These are phyloP conservation scores for Trichoderma koningiopsis DNA, from an alignment of 2,329 filamentous ascomycete species.

Conservation along the genomic window DNA sequence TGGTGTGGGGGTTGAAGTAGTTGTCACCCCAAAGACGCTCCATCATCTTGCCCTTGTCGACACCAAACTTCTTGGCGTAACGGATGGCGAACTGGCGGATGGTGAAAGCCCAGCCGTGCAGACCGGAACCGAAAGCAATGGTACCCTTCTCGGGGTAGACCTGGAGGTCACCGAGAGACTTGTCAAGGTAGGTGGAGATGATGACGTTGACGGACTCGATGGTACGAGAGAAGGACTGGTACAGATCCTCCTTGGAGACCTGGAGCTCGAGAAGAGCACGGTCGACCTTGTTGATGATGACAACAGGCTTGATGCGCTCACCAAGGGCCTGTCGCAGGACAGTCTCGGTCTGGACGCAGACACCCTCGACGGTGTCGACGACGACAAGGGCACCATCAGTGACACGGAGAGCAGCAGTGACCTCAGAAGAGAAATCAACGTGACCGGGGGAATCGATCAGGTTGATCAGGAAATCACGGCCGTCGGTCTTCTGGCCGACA, in stretches of 20 bases:
- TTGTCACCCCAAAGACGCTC: conserved; percentile 99
- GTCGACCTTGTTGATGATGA: conserved; percentile 99
- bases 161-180: conserved; percentile 94
- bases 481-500: conserved; percentile 80
- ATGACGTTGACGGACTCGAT: conserved; percentile 99
- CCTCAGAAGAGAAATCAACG: conserved; percentile 99
- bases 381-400: conserved; percentile 99
- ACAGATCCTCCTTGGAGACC: conserved; percentile 97
- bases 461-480: conserved; percentile 99
- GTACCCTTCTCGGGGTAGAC: conserved; percentile 98
- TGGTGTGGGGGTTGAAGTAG: conserved; percentile 99
- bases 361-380: conserved; percentile 99
- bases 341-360: conserved; percentile 99
- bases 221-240: conserved; percentile 99
- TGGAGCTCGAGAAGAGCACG: conserved; percentile 98
- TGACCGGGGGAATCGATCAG: conserved; percentile 99
- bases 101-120: conserved; percentile 99
- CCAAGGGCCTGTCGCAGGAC: conserved; percentile 97
- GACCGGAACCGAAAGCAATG: conserved; percentile 98
- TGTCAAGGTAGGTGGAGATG: conserved; percentile 98
- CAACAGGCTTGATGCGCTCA: conserved; percentile 99
- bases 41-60: conserved; percentile 99
- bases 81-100: conserved; percentile 93
- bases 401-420: conserved; percentile 99
- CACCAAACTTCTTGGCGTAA: conserved; percentile 99